phyloP scores from a whole-genome alignment of 176 grass and related monocot genomes.

The Aechmea fasciata region DNA sequence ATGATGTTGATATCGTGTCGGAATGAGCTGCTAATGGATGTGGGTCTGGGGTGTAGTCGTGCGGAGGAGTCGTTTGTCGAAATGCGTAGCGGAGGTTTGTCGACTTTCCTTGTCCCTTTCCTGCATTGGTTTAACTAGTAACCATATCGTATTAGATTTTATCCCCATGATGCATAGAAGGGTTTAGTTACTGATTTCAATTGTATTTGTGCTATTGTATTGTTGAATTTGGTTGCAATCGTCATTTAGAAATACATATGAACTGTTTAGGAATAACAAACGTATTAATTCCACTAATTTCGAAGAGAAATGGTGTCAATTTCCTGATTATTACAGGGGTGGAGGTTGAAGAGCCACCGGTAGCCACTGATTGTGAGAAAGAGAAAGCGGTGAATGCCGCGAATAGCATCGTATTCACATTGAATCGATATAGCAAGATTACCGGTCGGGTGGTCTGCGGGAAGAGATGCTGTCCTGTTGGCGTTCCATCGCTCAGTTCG shows the following conservation, averaged over 20 bases:
- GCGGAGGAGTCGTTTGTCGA: slow-evolving; percentile 46
- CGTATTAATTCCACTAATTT: too few relatives aligned
- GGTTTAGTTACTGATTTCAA: slow-evolving; percentile 1
- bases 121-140: not conserved
- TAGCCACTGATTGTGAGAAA: slow-evolving; percentile 51
- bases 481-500: slow-evolving; percentile 61
- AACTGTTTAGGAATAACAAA: too few relatives aligned
- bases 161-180: not conserved
- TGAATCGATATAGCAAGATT: slow-evolving; percentile 65
- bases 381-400: slow-evolving; percentile 49
- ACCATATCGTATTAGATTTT: slow-evolving; percentile 11
- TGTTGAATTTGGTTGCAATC: slow-evolving; percentile 67
- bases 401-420: slow-evolving; percentile 48
- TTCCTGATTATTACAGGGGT: slow-evolving; percentile 42
- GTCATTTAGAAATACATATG: slow-evolving; percentile 13
- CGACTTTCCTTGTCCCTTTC: not conserved
- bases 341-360: slow-evolving; percentile 44
- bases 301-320: too few relatives aligned
- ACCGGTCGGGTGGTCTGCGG: slow-evolving; percentile 67
- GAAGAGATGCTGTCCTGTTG: slow-evolving; percentile 47
- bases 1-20: slow-evolving; percentile 40
- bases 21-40: slow-evolving; percentile 46
- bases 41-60: slow-evolving; percentile 36
- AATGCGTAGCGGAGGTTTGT: slow-evolving; percentile 60
- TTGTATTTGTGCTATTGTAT: slow-evolving; percentile 16